Base-by-base conservation (phyloP, 495 filamentous ascomycete genomes). In the Baudoinia panamericana region DNA sequence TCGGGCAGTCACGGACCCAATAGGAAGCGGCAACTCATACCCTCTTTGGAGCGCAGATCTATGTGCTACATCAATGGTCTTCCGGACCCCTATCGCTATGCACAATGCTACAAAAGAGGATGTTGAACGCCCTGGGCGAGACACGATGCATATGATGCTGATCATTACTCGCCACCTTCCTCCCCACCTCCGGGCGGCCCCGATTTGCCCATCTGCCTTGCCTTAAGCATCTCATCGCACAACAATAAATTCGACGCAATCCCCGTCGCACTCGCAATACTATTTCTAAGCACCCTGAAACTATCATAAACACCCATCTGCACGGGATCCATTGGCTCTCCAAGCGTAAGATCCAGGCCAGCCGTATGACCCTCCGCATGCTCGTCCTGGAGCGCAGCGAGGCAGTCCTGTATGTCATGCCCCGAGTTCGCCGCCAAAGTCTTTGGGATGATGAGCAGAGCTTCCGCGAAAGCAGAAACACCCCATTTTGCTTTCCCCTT, bases 401-500 rank as follows among this genome's bases (percentile, higher is more conserved):
- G 62, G 37, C 82, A 73, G 60, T 97, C 90, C 63, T 96, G 92
- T 41, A 97, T 80, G 59, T 97, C 90, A 53, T 93, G 87, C 41
- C 92, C 90, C 30, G 84, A 81, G 57, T 97, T 97, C 51, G 88
- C 86, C 11, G 90, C 90, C 26, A 97, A 72, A 12, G 86, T 96
- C 71, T 97, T 97, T 32, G 90, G 90, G 48, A 97, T 96, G 44
- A 96, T 66, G 43, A 95, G 60, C 29, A 97, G 70, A 17, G 90
- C 86, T 63, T 96, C 90, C 2, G 90, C 84, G 58, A 96, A 97
- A 7, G 90, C 92, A 43, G 74, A 73, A 5, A 96, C 86, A 52
- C 92, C 90, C 66, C 73, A 93, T 64, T 92, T 93, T 25, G 90
- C 82, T 70, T 97, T 97, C 34, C 90, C 90, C 69, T 93, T 96